Percentiles rank a stretch among this genome's conserved stretches.
phyloP scores from a whole-genome alignment of 23 red algal genomes.

The Gracilaria gracilis region DNA sequence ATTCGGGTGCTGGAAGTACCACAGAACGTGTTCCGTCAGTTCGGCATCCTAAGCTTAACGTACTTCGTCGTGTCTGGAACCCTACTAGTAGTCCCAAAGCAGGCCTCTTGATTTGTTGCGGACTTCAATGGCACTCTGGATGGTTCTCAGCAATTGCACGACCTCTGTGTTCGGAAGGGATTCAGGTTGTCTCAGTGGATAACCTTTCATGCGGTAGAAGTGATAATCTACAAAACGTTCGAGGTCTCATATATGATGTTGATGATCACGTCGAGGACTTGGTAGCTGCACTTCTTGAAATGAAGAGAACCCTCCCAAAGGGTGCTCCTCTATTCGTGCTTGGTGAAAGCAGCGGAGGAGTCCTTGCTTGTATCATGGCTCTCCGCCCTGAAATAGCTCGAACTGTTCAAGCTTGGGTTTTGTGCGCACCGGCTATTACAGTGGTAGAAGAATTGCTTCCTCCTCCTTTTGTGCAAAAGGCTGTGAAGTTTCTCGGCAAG shows the following conservation, averaged over 20 bases:
- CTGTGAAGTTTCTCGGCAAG: conserved; percentile 12
- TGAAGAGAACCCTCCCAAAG: not conserved
- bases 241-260: conserved; percentile 13
- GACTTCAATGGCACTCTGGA: conserved; percentile 32
- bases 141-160: conserved; percentile 32
- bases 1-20: no score
- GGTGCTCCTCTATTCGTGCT: conserved; percentile 20
- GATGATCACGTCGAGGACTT: conserved; percentile 46
- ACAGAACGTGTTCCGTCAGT: conserved; percentile 7
- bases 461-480: conserved; percentile 10
- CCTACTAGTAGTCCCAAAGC: not conserved
- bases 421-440: conserved; percentile 33
- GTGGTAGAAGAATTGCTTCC: conserved; percentile 20
- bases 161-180: conserved; percentile 1
- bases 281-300: not conserved
- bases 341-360: conserved; percentile 35
- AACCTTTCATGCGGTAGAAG: conserved; percentile 13
- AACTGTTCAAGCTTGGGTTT: not conserved
- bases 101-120: conserved; percentile 20
- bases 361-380: conserved; percentile 35
- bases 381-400: conserved; percentile 10
- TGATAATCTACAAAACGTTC: conserved; percentile 10
- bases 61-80: not conserved
- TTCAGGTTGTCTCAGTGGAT: conserved; percentile 31
- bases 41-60: not conserved